Percentiles rank a stretch among this genome's conserved stretches.
Conservation (phyloP, 2,329 filamentous ascomycete species). For the Parascedosporium putredinis region DNA sequence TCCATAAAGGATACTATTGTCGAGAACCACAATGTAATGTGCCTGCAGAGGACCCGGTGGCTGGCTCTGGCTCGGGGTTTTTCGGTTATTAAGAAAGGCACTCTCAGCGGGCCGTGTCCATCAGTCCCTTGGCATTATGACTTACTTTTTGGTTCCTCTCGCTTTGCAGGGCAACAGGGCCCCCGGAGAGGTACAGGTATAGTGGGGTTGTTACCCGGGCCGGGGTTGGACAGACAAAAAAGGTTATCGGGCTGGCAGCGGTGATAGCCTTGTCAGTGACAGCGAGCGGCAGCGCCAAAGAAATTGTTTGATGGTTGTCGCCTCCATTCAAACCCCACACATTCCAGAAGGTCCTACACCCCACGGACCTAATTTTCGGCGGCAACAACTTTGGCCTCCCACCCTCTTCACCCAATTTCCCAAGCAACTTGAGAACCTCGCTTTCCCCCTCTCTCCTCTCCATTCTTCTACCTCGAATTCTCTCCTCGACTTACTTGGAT, state of each 20-base stretch:
- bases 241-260: neutral
- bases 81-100: too few species aligned
- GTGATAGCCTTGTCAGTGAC: neutral
- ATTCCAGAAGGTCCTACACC: conserved; percentile 1
- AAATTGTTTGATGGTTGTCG: neutral
- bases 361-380: conserved; percentile 8
- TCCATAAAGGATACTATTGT: too few species aligned
- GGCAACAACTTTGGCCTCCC: conserved; percentile 9
- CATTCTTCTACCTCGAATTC: neutral
- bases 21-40: too few species aligned
- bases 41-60: too few species aligned
- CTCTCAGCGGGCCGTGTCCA: too few species aligned
- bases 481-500: neutral
- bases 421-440: neutral
- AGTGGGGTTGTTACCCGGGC: neutral
- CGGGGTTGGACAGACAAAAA: neutral
- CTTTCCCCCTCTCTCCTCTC: neutral
- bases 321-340: neutral
- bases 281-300: neutral
- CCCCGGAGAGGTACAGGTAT: neutral
- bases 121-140: too few species aligned
- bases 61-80: too few species aligned
- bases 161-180: too few species aligned
- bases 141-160: too few species aligned
- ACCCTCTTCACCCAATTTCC: neutral